Base-by-base conservation (phyloP, 2,329 filamentous ascomycete species). In the Penicillium sp. region DNA sequence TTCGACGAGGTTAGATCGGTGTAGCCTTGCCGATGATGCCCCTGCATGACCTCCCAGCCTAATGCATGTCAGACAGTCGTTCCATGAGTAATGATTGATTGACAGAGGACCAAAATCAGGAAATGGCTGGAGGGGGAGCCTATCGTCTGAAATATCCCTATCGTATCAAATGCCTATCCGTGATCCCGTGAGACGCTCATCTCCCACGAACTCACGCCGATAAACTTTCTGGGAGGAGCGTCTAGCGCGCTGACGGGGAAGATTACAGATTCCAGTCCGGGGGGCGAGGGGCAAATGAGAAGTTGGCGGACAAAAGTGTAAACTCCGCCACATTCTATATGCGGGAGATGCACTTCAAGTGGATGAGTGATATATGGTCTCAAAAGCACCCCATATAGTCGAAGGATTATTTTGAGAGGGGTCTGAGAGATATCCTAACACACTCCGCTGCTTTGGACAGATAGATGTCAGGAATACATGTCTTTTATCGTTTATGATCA, bases 1-100 rank as follows among this genome's bases (percentile, higher is more conserved):
- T 39, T 48, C 18, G 18, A 26, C 40, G 20, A 42, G 27, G n/a
- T 37, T 41, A 44, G 33, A 49, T 52, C 41, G 46, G 49, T 52
- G 49, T 37, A 47, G 42, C 41, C 42, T 46, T 49, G 40, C 49
- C 43, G 51, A 50, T 50, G 44, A 52, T 52, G 21, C 53, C 53
- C 53, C 49, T 55, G 53, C 49, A 55, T 49, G 42, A 42, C 39
- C 39, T 26, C n/a, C 37, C 21, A 43, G 44, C 43, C 30, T 47
- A 30, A 49, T 52, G 45, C 49, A 52, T 10, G 49, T 46, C 53
- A 47, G 24, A 40, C 13, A 29, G 34, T 36, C 29, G 15, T 15
- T 27, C 9, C 6, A 24, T n/a, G 17, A 30, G 33, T 6, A 15
- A 21, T 20, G 33, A n/a, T n/a, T n/a, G 33, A 9, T 18, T 18